Evolutionary conservation across 208 protist species (phyloP), one percentile per base, ranked within the genome.

Genomic region (Leishmania arabica): DNA sequence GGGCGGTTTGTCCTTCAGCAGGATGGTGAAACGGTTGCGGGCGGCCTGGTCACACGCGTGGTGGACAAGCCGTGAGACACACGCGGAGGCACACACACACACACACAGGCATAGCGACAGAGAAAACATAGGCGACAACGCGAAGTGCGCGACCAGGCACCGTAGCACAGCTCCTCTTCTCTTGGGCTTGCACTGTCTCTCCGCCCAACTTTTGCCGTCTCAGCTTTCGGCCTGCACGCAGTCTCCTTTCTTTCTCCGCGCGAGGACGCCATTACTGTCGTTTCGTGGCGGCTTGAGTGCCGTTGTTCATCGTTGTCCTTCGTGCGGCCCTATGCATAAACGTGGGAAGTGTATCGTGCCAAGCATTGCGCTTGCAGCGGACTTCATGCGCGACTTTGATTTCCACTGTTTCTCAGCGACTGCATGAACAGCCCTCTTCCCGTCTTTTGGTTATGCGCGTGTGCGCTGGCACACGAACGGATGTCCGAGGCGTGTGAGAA

Each of bases 1-100:
- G 94, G 94, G 24, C 83, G 91, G 19, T 97, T 97, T 86, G 91
- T 96, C 13, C 87, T 97, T 8, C 90, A 90, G 73, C 94, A 97
- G 70, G 91, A 96, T 37, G 94, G 92, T 8, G 90, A 95, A 37
- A 95, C 86, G 3, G 92, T 97, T 0, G 92, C 87, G 1, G 94
- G 92, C 56, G 94, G 94, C 15, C 69, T 97, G 7, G 91, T 97
- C 45, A 88, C 86, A 64, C 82, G 85, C 7, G 75, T 97, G 7
- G 86, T 96, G 74, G 42, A 24, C 15, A 21, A 19, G n/a, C 42
- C 31, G 42, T 78, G 27, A 70, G 27, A 6, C 40, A 45, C 2
- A 45, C 31, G 27, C 27, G 53, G 62, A 68, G 27, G 34, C 31
- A 27, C 62, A 47, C 21, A 42, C 31, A 24, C 68, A 66, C 13